Evolutionary conservation across 2,329 filamentous ascomycete species (phyloP).

Genomic region (Alternaria brassicicola): DNA sequence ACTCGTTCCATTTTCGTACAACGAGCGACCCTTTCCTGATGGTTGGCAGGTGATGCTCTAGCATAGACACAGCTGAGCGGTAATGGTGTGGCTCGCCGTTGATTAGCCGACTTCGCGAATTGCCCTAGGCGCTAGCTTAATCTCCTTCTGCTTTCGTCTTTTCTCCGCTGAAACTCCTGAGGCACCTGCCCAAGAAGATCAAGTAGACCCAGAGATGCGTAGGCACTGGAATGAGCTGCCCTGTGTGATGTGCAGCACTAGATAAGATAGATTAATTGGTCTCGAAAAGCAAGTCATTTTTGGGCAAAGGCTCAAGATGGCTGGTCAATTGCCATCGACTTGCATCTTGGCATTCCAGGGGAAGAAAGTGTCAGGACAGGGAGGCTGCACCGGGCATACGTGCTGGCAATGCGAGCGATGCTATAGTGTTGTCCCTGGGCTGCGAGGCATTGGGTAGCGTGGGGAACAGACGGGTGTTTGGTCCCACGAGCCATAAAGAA

Average conservation of each 20-base stretch:
- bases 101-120: slow-evolving; percentile 19
- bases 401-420: background rate
- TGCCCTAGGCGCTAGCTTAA: slow-evolving; percentile 18
- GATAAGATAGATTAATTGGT: slow-evolving; percentile 22
- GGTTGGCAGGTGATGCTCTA: slow-evolving; percentile 13
- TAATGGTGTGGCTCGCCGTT: slow-evolving; percentile 1
- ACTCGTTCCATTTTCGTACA: background rate
- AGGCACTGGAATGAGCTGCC: slow-evolving; percentile 1
- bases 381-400: background rate
- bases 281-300: slow-evolving; percentile 12
- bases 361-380: background rate
- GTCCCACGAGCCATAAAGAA: background rate
- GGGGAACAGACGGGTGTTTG: background rate
- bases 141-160: slow-evolving; percentile 23
- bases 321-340: slow-evolving; percentile 14
- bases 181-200: slow-evolving; percentile 21
- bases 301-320: slow-evolving; percentile 1
- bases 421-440: background rate
- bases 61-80: background rate
- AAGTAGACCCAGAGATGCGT: slow-evolving; percentile 12
- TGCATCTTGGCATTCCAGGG: slow-evolving; percentile 5
- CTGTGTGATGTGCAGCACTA: slow-evolving; percentile 3
- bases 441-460: background rate
- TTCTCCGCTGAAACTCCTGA: slow-evolving; percentile 16
- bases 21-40: slow-evolving; percentile 17